Evolutionary conservation across 2,329 filamentous ascomycete species (phyloP), one percentile per base, ranked within the genome.

Genomic region (Raffaelea deltoideospora): DNA sequence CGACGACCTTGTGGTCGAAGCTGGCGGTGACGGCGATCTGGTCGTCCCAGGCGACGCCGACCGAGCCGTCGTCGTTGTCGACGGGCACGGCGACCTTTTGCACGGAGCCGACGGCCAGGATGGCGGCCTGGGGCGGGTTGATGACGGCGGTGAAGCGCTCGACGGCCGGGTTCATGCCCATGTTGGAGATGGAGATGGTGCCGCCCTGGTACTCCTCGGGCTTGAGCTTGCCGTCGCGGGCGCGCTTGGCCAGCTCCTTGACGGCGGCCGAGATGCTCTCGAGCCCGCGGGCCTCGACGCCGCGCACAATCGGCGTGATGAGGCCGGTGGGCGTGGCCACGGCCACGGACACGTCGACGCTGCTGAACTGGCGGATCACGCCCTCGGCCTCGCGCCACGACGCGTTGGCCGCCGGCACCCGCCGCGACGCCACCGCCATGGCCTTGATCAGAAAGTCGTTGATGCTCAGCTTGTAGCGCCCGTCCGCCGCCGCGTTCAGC

Each of bases 401-500:
- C 35, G 87, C 87, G 74, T 98, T 98, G 63, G 87, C 90, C 46
- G 82, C 74, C 41, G 90, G 90, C 34, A 96, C 87, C 73, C 94
- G 95, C 65, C 79, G 79, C 57, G 80, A 85, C 43, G 90, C 90
- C 44, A 82, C 67, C 41, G 76, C 83, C 41, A 88, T 83, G 49
- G 88, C 90, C 75, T 98, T 98, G 72, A 98, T 85, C 45, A 98
- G 71, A 72, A 98, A 94, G 64, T 98, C 90, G 64, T 98, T 98
- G 64, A 98, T 85, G n/a, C 87, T 95, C 41, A 98, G 82, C 76
- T 95, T 98, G 76, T 94, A 98, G 62, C 86, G 78, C 64, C 88
- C 90, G 44, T 94, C 79, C 33, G 84, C 69, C 11, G 82, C 78
- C 55, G 76, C 74, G 67, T 98, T 98, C 48, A 98, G 76, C 41